phyloP scores from a whole-genome alignment of 306 rosid species.

The Medicago arabica region DNA sequence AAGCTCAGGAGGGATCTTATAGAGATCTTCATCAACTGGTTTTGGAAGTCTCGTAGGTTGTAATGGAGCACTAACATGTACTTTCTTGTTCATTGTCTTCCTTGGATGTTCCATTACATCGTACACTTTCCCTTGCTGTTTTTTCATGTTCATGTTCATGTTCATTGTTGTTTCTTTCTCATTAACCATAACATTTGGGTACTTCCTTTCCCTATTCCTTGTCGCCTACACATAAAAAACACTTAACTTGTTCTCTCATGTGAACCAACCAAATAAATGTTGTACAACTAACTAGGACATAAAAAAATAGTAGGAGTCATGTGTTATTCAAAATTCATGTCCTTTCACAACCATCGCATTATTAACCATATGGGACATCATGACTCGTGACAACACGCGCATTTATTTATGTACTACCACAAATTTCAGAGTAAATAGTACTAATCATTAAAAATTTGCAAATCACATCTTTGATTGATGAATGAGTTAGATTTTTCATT shows the following conservation, averaged over 20 bases:
- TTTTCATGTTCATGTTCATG: constrained; percentile 41
- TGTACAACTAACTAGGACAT: too few relatives aligned
- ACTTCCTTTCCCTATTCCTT: constrained; percentile 57
- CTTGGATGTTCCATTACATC: constrained; percentile 63
- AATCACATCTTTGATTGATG: neutral
- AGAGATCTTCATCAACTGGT: constrained; percentile 92
- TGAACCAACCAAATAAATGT: neutral
- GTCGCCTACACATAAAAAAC: constrained; percentile 31
- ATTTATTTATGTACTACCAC: neutral
- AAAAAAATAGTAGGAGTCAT: too few relatives aligned
- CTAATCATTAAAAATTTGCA: too few relatives aligned
- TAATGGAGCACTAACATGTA: constrained; percentile 5
- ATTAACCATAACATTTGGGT: constrained; percentile 42
- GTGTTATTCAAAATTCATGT: constrained; percentile 2
- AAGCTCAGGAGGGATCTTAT: constrained; percentile 84
- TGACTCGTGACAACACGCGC: neutral
- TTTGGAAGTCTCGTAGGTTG: constrained; percentile 38
- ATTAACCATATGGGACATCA: neutral
- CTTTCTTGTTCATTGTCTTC: constrained; percentile 24
- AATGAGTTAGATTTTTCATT: neutral
- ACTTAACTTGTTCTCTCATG: neutral
- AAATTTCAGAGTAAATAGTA: neutral
- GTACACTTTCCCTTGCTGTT: constrained; percentile 59
- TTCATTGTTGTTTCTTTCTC: constrained; percentile 43
- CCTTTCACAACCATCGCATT: constrained; percentile 36